Evolutionary conservation across 345 rosid species (phyloP), one percentile per base, ranked within the genome.

Genomic region (Gossypium bickii): DNA sequence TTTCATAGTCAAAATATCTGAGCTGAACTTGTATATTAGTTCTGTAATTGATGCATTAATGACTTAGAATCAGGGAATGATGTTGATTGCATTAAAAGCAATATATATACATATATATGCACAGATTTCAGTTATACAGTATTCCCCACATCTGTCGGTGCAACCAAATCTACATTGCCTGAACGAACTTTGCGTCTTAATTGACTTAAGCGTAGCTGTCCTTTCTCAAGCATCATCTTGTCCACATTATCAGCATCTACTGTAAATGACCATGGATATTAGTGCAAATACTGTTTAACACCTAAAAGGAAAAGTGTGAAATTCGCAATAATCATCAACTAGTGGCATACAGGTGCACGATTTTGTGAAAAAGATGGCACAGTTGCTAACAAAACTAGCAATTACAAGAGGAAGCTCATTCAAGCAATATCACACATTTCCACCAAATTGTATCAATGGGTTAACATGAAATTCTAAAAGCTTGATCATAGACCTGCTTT

Each of bases 1-100:
- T 43, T 65, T 41, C 69, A 10, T 41, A 43, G 69, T 4, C 51
- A 55, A 64, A n/a, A 43, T 9, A 41, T 10, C 27, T 2, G 12
- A 43, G 48, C 24, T 43, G 49, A 43, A 65, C 9, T 65, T 11
- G 16, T 16, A 65, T 18, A 65, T 65, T 10, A 9, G 9, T 41
- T 65, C 69, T 63, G 67, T 22, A 63, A 38, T 3, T 63, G 67
- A 16, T 63, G 48, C 48, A 63, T n/a, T 65, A 65, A 65, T n/a
- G 16, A 65, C 24, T n/a, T 65, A 11, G 69, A 65, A n/a, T 9
- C 22, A 41, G 27, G 20, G 12, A 64, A 65, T 43, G 51, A 65
- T 18, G 16, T 41, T 43, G 43, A 65, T 43, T 8, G 67, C 67
- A 63, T 63, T 16, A 38, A 63, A 63, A 41, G 48, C 48, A 34